Conservation (phyloP, 2,329 filamentous ascomycete genomes). For the Didymella pinodella region DNA sequence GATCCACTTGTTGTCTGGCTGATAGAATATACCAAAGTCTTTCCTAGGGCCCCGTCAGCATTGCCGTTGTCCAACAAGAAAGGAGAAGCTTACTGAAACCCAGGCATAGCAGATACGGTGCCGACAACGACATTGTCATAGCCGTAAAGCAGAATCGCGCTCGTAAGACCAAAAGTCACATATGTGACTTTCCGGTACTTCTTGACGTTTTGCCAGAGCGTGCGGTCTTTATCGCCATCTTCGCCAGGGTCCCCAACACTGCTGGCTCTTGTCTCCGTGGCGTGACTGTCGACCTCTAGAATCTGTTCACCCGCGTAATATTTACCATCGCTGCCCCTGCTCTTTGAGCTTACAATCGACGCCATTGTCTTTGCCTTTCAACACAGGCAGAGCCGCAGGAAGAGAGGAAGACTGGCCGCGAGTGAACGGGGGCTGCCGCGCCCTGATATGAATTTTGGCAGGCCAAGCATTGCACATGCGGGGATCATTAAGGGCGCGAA, state of each 20-base stretch:
- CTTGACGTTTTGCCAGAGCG: slow-evolving; percentile 43
- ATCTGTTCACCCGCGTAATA: slow-evolving; percentile 21
- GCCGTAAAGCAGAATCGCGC: slow-evolving; percentile 42
- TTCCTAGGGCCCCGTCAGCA: slow-evolving; percentile 22
- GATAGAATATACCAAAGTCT: slow-evolving; percentile 36
- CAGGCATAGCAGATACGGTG: slow-evolving; percentile 41
- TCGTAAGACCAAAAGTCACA: slow-evolving; percentile 36
- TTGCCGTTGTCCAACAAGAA: neutral
- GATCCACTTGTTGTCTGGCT: slow-evolving; percentile 35
- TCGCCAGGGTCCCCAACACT: neutral
- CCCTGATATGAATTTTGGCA: slow-evolving; percentile 16
- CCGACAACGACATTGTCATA: slow-evolving; percentile 45
- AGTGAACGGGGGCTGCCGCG: slow-evolving; percentile 11
- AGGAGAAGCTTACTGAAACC: slow-evolving; percentile 33
- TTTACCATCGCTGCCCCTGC: slow-evolving; percentile 10
- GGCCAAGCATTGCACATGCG: slow-evolving; percentile 17
- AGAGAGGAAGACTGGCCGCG: neutral
- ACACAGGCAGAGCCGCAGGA: neutral
- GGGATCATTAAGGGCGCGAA: slow-evolving; percentile 20
- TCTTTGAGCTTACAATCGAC: slow-evolving; percentile 14
- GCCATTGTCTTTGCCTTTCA: slow-evolving; percentile 12
- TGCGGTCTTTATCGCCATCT: slow-evolving; percentile 29
- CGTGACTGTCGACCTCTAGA: slow-evolving; percentile 19
- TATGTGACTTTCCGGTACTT: slow-evolving; percentile 41
- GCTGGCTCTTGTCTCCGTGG: slow-evolving; percentile 8